These are phyloP conservation scores for Chytriomyces confervae DNA, from an alignment of 192 early-diverging fungal species.

Conservation along the genomic window DNA sequence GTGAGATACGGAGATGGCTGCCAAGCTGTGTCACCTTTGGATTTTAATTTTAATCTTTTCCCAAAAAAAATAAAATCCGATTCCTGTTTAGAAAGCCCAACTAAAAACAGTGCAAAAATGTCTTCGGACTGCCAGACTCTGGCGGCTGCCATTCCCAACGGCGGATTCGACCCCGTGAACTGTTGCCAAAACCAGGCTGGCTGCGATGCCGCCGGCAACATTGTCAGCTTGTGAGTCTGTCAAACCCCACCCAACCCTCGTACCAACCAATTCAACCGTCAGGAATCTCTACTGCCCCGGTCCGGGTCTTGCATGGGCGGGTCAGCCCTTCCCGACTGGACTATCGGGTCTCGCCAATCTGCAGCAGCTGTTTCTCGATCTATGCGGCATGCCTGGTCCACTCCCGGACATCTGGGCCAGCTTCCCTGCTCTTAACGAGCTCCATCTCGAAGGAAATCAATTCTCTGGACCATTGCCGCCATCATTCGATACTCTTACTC, in stretches of 20 bases:
- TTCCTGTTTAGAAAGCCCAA: no score
- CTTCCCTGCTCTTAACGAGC: neutral
- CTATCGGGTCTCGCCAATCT: neutral
- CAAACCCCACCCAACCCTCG: no score
- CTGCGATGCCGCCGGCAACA: neutral
- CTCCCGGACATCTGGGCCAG: constrained; percentile 17
- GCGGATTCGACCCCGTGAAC: no score
- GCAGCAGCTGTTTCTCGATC: constrained; percentile 1
- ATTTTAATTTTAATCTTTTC: no score
- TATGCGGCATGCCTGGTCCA: constrained; percentile 5
- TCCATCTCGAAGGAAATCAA: constrained; percentile 21
- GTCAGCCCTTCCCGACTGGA: neutral
- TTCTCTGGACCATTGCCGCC: constrained; percentile 8
- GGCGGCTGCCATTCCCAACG: no score
- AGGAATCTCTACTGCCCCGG: neutral
- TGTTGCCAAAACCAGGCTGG: neutral
- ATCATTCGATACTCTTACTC: neutral
- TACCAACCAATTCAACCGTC: no score
- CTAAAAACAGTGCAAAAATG: no score
- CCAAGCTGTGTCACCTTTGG: no score
- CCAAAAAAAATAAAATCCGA: no score
- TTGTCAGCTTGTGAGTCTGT: neutral
- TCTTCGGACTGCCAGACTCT: no score
- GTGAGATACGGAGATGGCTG: no score
- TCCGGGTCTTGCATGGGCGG: neutral